A percentile compares a stretch with the other conserved stretches of the same genome.
Conservation (phyloP, 306 rosid species). For the Castanea mollissima region DNA sequence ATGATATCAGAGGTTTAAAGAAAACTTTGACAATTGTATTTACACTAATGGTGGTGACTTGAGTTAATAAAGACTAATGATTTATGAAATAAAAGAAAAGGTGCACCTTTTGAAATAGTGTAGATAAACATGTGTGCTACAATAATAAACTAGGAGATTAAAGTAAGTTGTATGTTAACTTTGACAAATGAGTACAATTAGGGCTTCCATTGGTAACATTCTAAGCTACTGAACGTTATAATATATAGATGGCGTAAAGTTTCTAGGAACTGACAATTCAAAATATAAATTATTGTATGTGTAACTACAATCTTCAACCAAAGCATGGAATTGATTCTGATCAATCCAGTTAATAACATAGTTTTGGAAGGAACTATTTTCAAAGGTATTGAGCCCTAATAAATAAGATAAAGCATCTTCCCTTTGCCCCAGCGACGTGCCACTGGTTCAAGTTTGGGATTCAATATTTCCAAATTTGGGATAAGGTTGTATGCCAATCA, state of each 20-base stretch:
- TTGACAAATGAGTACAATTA: background rate
- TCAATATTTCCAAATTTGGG: too few species aligned
- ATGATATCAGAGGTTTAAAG: slow-evolving; percentile 6
- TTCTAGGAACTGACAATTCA: background rate
- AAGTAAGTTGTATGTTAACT: background rate
- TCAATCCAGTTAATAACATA: background rate
- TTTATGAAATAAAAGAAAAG: background rate
- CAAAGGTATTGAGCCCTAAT: background rate
- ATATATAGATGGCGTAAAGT: background rate
- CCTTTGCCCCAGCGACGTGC: too few species aligned
- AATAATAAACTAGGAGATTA: background rate
- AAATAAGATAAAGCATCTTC: background rate
- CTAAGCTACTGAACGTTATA: background rate
- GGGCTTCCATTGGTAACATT: background rate
- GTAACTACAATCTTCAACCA: background rate
- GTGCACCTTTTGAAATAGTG: background rate
- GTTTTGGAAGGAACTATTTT: background rate
- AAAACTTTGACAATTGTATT: background rate
- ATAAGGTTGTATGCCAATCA: too few species aligned
- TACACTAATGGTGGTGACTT: background rate
- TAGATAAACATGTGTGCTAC: background rate
- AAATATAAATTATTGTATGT: background rate
- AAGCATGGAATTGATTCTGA: background rate
- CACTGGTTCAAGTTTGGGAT: too few species aligned
- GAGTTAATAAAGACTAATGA: background rate